Percentiles rank a stretch among this genome's conserved stretches.
Conservation (phyloP, 139 green algal species). For the Chlamydomonas sphaeroides region DNA sequence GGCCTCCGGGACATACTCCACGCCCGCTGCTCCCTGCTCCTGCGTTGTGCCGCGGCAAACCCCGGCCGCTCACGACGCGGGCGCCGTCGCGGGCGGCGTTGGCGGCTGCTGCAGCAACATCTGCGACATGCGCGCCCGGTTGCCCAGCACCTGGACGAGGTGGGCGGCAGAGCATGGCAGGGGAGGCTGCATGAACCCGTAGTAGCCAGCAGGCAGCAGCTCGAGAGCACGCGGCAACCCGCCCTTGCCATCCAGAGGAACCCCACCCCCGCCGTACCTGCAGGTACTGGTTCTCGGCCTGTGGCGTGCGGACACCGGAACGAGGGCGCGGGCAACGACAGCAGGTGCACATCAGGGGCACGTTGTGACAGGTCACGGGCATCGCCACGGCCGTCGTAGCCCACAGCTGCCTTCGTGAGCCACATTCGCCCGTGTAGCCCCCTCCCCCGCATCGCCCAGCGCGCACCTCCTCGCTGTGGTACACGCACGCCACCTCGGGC, state of each 20-base stretch:
- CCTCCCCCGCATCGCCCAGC: neutral
- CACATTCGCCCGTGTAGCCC: neutral
- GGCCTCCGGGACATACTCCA: too few species aligned
- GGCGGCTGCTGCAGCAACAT: conserved; percentile 18
- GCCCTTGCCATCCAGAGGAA: too few species aligned
- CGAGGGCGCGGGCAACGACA: neutral
- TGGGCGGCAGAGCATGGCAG: too few species aligned
- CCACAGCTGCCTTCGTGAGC: neutral
- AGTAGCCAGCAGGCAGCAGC: too few species aligned
- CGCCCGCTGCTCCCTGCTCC: too few species aligned
- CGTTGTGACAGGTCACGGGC: too few species aligned
- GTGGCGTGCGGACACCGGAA: neutral
- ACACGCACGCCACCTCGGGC: conserved; percentile 95
- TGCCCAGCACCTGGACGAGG: conserved; percentile 30
- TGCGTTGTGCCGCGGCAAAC: too few species aligned
- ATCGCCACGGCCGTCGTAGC: neutral
- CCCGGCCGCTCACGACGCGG: neutral
- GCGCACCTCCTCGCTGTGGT: conserved; percentile 92
- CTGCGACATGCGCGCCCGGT: conserved; percentile 17
- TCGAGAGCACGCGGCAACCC: too few species aligned
- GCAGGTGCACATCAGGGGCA: neutral
- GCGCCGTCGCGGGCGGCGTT: too few species aligned
- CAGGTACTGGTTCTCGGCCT: conserved; percentile 63
- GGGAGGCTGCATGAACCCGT: too few species aligned
- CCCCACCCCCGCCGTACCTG: too few species aligned